These are phyloP conservation scores for Elaeis guineensis DNA, from an alignment of 176 grass and related monocot species.

Conservation along the genomic window DNA sequence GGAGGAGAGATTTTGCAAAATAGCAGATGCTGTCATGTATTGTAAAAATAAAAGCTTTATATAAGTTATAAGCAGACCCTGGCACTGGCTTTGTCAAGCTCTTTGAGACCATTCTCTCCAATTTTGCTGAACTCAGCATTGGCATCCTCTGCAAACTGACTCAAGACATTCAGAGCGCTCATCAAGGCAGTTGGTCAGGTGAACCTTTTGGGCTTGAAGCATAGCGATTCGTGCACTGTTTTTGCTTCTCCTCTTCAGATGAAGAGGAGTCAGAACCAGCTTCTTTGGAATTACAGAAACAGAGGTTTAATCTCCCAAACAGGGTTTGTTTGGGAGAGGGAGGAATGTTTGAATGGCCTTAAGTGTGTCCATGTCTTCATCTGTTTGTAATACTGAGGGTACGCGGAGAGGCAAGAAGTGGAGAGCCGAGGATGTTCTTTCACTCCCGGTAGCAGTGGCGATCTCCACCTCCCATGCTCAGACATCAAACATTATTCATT, in stretches of 20 bases:
- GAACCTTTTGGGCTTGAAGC: constrained; percentile 72
- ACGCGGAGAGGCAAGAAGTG: too few species aligned
- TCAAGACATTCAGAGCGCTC: constrained; percentile 63
- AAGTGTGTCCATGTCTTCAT: constrained; percentile 52
- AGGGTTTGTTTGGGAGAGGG: constrained; percentile 29
- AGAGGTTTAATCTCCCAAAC: constrained; percentile 19
- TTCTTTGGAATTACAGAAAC: constrained; percentile 35
- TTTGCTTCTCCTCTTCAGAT: constrained; percentile 35
- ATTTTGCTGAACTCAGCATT: constrained; percentile 62
- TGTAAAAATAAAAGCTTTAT: too few species aligned
- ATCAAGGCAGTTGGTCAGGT: constrained; percentile 57
- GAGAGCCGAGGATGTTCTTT: too few species aligned
- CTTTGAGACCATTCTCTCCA: constrained; percentile 60
- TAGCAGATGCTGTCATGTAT: too few species aligned
- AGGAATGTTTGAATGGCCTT: constrained; percentile 40
- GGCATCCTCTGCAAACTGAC: constrained; percentile 69
- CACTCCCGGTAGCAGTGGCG: too few species aligned
- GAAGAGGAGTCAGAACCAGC: constrained; percentile 19
- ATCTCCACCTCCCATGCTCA: too few species aligned
- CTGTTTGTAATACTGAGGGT: too few species aligned
- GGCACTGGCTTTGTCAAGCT: not conserved
- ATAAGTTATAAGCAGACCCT: not conserved
- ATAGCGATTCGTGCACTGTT: constrained; percentile 58
- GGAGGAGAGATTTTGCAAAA: not conserved
- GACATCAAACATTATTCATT: too few species aligned